Base-by-base conservation (phyloP, 306 rosid genomes). In the Vigna reflexopilosa region DNA sequence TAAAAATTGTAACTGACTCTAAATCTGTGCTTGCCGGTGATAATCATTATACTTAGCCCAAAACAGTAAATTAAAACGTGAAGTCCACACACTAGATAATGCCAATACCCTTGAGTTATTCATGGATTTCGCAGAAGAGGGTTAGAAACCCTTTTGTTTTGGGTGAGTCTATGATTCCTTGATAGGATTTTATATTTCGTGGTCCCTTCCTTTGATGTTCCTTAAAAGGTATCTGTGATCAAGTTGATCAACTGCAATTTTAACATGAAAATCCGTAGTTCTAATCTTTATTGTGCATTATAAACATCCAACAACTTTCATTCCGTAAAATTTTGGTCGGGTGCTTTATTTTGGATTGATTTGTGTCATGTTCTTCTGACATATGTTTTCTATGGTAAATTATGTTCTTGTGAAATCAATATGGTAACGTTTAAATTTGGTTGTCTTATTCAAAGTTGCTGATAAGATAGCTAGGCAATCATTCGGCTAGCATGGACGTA, bases 401-500 rank as follows among this genome's bases (percentile, higher is more conserved):
- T 30, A 30, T 3, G 34, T 30, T 30, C 4, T 30, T 30, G 34
- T 30, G 34, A 30, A 30, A 30, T 30, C 34, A 30, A 0, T 30
- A 30, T 30, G 92, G 97, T 73, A 88, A 89, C 54, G 49, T 80
- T 42, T 50, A 52, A n/a, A 56, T 8, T 58, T 34, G 24, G 67
- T 70, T 22, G 3, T 66, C 24, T 67, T 49, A 52, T 40, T 61
- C 50, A 2, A 64, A 63, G 13, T 72, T 65, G 56, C 36, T 38
- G 8, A 40, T 22, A 8, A 48, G 73, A 13, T 47, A 64, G 59
- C 47, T 75, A 26, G 56, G 34, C 66, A 47, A 15, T 55, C 16
- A 17, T 73, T 51, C 42, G 3, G 8, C 49, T 12, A 65, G 48
- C n/a, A 95, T 92, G 98, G 97, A 92, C 26, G 79, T 92, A 70